A percentile compares a stretch with the other conserved stretches of the same genome.
These are phyloP conservation scores for Xanthoconium separans DNA, from an alignment of 1,284 basidiomycete genomes.

Conservation along the genomic window DNA sequence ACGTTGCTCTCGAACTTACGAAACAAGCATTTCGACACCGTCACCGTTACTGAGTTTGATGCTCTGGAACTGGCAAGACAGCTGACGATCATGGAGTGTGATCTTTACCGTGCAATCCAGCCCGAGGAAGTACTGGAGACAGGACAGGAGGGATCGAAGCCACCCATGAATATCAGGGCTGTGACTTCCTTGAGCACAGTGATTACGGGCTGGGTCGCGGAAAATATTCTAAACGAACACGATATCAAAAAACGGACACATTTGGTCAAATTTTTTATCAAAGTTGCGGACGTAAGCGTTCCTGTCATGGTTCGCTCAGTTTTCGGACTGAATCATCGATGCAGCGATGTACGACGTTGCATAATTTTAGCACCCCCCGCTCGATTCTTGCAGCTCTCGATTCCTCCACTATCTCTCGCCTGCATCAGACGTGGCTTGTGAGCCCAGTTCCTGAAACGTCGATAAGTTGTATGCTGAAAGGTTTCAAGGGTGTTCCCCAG, in stretches of 20 bases:
- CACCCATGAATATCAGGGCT: constrained; percentile 74
- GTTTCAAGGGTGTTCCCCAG: constrained; percentile 70
- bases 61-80: constrained; percentile 91
- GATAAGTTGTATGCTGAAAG: constrained; percentile 9
- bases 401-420: constrained; percentile 87
- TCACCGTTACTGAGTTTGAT: constrained; percentile 90
- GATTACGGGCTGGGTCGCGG: constrained; percentile 94
- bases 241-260: constrained; percentile 86
- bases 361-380: constrained; percentile 92
- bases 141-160: constrained; percentile 65
- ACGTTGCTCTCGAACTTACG: constrained; percentile 64
- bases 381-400: constrained; percentile 94
- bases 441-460: constrained; percentile 29
- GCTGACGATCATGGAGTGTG: constrained; percentile 92
- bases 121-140: constrained; percentile 87
- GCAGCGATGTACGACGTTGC: constrained; percentile 80
- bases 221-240: constrained; percentile 86
- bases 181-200: constrained; percentile 89
- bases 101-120: constrained; percentile 82
- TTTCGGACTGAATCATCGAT: constrained; percentile 27
- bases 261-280: constrained; percentile 95
- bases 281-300: constrained; percentile 83
- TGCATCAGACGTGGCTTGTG: constrained; percentile 91
- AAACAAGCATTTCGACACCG: constrained; percentile 55
- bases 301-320: constrained; percentile 14